Conservation (phyloP, 768 basidiomycete genomes). For the Boletus rufocinnamomeus region DNA sequence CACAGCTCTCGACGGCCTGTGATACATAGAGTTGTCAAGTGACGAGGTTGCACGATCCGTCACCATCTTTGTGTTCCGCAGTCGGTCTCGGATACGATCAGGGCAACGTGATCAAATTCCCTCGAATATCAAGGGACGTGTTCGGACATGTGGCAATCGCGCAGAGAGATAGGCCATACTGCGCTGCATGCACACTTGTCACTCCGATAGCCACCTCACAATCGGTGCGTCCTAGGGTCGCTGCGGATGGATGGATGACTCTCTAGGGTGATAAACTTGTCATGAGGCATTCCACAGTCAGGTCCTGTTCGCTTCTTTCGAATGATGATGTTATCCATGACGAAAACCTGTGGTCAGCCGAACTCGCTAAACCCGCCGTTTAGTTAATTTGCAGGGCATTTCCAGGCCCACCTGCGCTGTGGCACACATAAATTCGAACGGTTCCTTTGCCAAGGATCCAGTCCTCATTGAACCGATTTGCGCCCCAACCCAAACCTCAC, state of each 20-base stretch:
- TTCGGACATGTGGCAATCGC: too few relatives aligned
- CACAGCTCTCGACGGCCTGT: too few relatives aligned
- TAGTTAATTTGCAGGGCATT: conserved; percentile 4
- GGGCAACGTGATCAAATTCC: too few relatives aligned
- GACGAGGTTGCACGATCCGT: too few relatives aligned
- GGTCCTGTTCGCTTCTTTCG: conserved; percentile 8
- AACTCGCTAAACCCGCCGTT: conserved; percentile 18
- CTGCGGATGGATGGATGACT: not conserved
- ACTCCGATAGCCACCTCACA: not conserved
- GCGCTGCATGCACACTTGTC: too few relatives aligned
- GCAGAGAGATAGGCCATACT: too few relatives aligned
- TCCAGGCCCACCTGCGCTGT: not conserved
- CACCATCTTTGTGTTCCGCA: too few relatives aligned
- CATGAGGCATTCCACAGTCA: not conserved
- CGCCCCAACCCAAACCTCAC: not conserved
- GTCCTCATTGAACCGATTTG: not conserved
- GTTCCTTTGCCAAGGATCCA: not conserved
- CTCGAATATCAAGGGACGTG: too few relatives aligned
- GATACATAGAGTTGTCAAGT: too few relatives aligned
- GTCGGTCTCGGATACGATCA: too few relatives aligned
- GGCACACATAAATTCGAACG: not conserved
- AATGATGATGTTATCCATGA: conserved; percentile 6
- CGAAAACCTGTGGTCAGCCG: conserved; percentile 10
- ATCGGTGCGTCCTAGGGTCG: not conserved
- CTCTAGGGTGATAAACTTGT: not conserved